Percentiles rank a stretch among this genome's conserved stretches.
These are phyloP conservation scores for Tricholoma bakamatsutake DNA, from an alignment of 768 basidiomycete genomes.

Conservation along the genomic window DNA sequence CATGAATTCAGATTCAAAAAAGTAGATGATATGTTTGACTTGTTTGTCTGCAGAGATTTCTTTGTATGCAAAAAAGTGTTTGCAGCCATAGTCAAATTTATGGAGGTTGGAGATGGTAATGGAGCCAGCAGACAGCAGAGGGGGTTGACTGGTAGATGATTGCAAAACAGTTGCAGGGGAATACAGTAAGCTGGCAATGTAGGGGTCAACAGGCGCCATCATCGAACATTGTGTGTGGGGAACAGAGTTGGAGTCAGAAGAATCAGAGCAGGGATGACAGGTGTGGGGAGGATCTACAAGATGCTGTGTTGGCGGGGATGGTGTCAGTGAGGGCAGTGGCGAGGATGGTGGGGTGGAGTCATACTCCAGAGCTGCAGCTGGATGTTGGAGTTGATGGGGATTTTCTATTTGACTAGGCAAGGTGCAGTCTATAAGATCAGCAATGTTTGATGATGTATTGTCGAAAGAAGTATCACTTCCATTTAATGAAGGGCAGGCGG, in stretches of 20 bases:
- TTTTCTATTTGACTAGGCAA: not conserved
- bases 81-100: too few relatives aligned
- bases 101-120: too few relatives aligned
- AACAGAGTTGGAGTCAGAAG: not conserved
- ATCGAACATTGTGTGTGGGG: not conserved
- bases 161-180: not conserved
- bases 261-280: not conserved
- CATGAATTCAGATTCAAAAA: too few relatives aligned
- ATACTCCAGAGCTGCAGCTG: not conserved
- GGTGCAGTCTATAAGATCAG: not conserved
- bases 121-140: too few relatives aligned
- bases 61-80: too few relatives aligned
- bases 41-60: too few relatives aligned
- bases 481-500: not conserved
- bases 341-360: not conserved
- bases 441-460: not conserved
- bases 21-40: too few relatives aligned
- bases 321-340: not conserved
- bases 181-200: not conserved
- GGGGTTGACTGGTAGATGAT: too few relatives aligned
- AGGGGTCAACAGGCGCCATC: not conserved
- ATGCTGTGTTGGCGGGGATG: not conserved
- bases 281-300: not conserved
- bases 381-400: not conserved
- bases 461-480: not conserved